Evolutionary conservation across 352 stramenopile genomes (phyloP).

Genomic region (Pythium pectinolyticum): DNA sequence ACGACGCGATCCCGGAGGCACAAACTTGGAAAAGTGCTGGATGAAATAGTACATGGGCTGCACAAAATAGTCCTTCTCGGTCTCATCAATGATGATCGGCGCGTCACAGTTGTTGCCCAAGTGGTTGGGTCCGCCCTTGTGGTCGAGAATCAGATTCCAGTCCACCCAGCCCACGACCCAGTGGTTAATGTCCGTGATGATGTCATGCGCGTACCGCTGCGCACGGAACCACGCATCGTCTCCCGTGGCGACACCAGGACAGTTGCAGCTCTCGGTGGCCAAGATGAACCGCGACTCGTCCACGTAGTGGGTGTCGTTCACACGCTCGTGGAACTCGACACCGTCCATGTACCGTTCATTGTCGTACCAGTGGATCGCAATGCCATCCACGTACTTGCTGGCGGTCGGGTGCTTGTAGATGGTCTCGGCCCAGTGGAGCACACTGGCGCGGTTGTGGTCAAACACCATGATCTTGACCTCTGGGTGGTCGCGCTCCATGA

Average conservation of each 20-base stretch:
- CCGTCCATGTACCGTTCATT: constrained; percentile 66
- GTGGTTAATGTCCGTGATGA: constrained; percentile 90
- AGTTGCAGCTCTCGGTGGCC: constrained; percentile 77
- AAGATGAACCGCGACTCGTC: constrained; percentile 64
- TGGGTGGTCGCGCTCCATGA: constrained; percentile 83
- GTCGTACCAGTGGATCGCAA: constrained; percentile 91
- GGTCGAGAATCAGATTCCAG: constrained; percentile 91
- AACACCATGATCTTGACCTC: constrained; percentile 91
- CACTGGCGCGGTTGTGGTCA: constrained; percentile 87
- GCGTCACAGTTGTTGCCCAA: constrained; percentile 76
- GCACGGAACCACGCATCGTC: constrained; percentile 78
- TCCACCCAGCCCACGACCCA: constrained; percentile 88
- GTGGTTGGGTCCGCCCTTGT: constrained; percentile 89
- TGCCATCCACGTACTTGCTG: constrained; percentile 83
- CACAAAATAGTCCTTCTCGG: constrained; percentile 64
- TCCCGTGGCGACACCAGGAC: constrained; percentile 57
- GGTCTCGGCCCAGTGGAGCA: constrained; percentile 69
- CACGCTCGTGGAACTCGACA: constrained; percentile 62
- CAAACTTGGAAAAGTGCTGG: constrained; percentile 89
- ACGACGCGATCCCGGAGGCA: constrained; percentile 70
- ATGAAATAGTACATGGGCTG: constrained; percentile 93
- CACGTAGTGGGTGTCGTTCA: constrained; percentile 77
- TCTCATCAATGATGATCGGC: constrained; percentile 75
- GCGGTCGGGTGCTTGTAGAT: constrained; percentile 68
- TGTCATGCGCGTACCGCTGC: constrained; percentile 89